Evolutionary conservation across 1,284 basidiomycete genomes (phyloP).

Genomic region (Ustilago tritici): DNA sequence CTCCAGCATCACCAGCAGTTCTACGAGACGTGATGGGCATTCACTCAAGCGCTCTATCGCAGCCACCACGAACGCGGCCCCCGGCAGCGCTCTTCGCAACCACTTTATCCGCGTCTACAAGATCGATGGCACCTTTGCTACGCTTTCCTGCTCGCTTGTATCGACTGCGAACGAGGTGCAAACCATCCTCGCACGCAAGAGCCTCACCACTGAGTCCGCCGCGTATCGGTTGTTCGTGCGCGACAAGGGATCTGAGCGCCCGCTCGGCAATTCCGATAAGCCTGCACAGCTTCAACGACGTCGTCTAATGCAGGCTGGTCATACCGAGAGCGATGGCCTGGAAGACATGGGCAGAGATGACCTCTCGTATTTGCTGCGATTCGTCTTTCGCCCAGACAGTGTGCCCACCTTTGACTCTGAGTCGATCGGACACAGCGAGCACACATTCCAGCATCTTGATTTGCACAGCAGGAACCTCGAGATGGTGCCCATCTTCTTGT

Average conservation of each 20-base stretch:
- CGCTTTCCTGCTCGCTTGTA: slow-evolving; percentile 77
- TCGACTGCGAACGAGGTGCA: slow-evolving; percentile 78
- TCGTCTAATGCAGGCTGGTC: slow-evolving; percentile 89
- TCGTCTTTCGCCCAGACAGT: slow-evolving; percentile 80
- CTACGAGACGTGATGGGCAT: slow-evolving; percentile 27
- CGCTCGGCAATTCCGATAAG: slow-evolving; percentile 77
- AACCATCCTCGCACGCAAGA: slow-evolving; percentile 58
- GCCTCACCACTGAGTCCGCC: slow-evolving; percentile 49
- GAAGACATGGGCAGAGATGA: slow-evolving; percentile 85
- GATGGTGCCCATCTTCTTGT: slow-evolving; percentile 89
- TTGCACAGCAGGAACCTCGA: slow-evolving; percentile 85
- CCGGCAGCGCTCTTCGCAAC: slow-evolving; percentile 50
- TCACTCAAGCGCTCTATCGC: slow-evolving; percentile 40
- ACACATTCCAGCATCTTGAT: slow-evolving; percentile 82
- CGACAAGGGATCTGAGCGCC: slow-evolving; percentile 67
- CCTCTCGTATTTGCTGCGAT: slow-evolving; percentile 86
- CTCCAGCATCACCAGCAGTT: slow-evolving; percentile 23
- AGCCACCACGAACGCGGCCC: slow-evolving; percentile 13
- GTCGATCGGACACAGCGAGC: slow-evolving; percentile 61
- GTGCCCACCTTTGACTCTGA: slow-evolving; percentile 69
- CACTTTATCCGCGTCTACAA: slow-evolving; percentile 80
- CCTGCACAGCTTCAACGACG: slow-evolving; percentile 87
- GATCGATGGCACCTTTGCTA: slow-evolving; percentile 80
- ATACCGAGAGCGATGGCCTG: slow-evolving; percentile 82
- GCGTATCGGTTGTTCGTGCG: slow-evolving; percentile 66